Evolutionary conservation across 306 rosid genomes (phyloP), one percentile per base, ranked within the genome.

Genomic region (Nissolia schottii): DNA sequence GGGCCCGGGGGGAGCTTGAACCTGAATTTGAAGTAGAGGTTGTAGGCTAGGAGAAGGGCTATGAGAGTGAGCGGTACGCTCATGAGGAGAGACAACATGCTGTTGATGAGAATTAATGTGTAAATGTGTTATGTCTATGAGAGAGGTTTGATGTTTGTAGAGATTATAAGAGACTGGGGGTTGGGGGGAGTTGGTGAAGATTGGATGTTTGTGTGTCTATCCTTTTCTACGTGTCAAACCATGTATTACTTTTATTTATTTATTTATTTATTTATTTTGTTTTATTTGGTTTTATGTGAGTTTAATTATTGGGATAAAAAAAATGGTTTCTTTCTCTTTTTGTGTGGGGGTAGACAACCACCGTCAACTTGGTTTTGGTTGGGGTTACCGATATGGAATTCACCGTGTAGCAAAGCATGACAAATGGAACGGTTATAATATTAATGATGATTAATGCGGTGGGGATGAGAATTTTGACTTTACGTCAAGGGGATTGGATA

Each of bases 1-100:
- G 98, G 98, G 2, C 97, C 98, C 0, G 98, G 98, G 0, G 98
- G 98, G 31, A 90, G 93, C 82, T 79, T 87, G 89, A 81, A 93
- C 19, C 90, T 77, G 0, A 90, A 87, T 14, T 76, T 70, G 37
- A 75, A 82, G 68, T 51, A 87, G 29, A 91, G 75, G 3, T 69
- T 58, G 86, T 75, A 75, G 11, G 58, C 68, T 2, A 93, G 37
- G 68, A 83, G 8, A 22, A 87, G 1, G 29, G 74, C 2, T 65
- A 80, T 2, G 3, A 86, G 28, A 7, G 80, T 48, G 79, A 81
- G 20, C 5, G 64, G 38, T 7, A 87, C 27, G 54, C 63, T 67
- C 0, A 83, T 71, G 31, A 82, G 29, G 0, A 73, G 14, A 19
- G 71, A 71, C 82, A 81, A 64, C 4, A 1, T 2, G n/a, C 0